A percentile compares a stretch with the other conserved stretches of the same genome.
phyloP scores from a whole-genome alignment of 305 asterid genomes.

The Stenogyne calaminthoides region DNA sequence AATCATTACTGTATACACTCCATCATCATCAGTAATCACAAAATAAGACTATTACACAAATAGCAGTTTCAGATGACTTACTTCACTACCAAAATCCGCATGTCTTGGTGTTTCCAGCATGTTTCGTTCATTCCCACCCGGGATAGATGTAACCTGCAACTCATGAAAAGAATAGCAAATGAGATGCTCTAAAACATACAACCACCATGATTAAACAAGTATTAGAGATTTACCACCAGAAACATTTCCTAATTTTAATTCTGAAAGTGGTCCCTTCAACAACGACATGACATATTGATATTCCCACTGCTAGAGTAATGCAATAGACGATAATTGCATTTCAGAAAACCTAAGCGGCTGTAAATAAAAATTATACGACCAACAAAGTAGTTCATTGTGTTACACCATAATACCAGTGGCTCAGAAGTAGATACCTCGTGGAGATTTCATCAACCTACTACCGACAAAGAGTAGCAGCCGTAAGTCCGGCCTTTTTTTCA shows the following conservation, averaged over 20 bases:
- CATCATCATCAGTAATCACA: constrained; percentile 8
- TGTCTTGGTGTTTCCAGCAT: constrained; percentile 99
- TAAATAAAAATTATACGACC: background rate
- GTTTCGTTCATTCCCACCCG: constrained; percentile 85
- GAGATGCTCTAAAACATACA: constrained; percentile 24
- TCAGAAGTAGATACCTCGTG: background rate
- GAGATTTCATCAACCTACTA: background rate
- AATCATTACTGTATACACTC: background rate
- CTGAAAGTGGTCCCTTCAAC: background rate
- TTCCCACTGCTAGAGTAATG: background rate
- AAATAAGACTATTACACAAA: constrained; percentile 27
- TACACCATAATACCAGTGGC: background rate
- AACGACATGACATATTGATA: constrained; percentile 4
- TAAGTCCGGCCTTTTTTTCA: constrained; percentile 94
- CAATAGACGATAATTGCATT: background rate
- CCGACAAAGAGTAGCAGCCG: constrained; percentile 61
- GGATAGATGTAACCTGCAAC: constrained; percentile 84
- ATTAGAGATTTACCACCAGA: constrained; percentile 10
- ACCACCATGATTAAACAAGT: background rate
- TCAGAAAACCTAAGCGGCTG: background rate
- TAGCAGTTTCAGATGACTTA: constrained; percentile 41
- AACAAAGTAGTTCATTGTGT: background rate
- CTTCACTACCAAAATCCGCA: constrained; percentile 99
- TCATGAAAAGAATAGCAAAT: constrained; percentile 31
- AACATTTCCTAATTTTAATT: background rate